Base-by-base conservation (phyloP, 345 rosid genomes). In the Heritiera fomes region DNA sequence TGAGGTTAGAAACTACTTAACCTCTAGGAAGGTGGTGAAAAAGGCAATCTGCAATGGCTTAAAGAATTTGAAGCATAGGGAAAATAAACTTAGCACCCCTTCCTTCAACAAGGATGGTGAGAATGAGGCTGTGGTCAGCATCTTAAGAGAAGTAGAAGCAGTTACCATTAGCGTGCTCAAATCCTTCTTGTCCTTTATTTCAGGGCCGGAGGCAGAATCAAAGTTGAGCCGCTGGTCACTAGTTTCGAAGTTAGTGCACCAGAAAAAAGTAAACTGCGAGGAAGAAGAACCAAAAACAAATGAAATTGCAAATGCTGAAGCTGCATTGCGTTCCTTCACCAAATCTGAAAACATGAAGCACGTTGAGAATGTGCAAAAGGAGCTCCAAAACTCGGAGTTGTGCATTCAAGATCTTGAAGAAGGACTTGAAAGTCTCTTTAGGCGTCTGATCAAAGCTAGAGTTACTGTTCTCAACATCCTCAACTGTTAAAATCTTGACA, bases 361-460 rank as follows among this genome's bases (percentile, higher is more conserved):
- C 2, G 32, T 67, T 46, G 67, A 77, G 49, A 23, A 71, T 23
- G 40, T 82, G 20, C 83, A 84, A 38, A 77, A 11, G 2, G 65
- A 80, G 45, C 78, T 84, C 14, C 75, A 82, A 68, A 80, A 52
- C 32, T 43, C 82, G 15, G 88, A 88, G 61, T 65, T 75, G 23
- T 76, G 83, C 83, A 75, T 88, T 81, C 86, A 86, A 75, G 88
- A 88, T 76, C 83, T 91, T 34, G 88, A 87, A 84, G 83, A 80
- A 53, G 91, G 84, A 59, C 71, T 85, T 8, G 84, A 89, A 45
- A 58, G 70, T 79, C 83, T 88, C 75, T 79, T 76, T 10, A 83
- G 88, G 65, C 75, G 80, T 32, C 32, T 86, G 78, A 91, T 85
- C 77, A 86, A 87, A 81, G 38, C 34, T 4, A 59, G 77, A 75